Evolutionary conservation across 163 green algal genomes (phyloP).

Genomic region (Chloromonas sp.): DNA sequence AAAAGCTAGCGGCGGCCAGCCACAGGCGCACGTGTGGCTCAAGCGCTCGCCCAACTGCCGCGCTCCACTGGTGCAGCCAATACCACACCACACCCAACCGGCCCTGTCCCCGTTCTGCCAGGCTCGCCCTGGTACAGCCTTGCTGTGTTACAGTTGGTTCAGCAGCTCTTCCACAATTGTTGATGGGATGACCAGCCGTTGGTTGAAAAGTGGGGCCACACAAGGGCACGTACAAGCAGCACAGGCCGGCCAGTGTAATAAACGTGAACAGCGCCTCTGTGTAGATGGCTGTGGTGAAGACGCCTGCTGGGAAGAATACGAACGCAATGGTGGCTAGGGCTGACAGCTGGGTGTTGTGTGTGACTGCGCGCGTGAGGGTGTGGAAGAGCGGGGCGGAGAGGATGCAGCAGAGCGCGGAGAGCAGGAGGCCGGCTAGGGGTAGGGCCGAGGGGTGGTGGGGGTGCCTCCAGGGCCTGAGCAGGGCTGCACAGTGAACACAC

Average conservation of each 20-base stretch:
- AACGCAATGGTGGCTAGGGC: conserved; percentile 61
- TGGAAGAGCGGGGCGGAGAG: conserved; percentile 26
- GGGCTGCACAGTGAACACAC: neutral
- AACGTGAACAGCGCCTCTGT: conserved; percentile 76
- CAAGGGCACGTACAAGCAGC: conserved; percentile 31
- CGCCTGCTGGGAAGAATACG: conserved; percentile 65
- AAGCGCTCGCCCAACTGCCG: neutral
- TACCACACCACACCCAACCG: too few relatives aligned
- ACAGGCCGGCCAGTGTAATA: conserved; percentile 56
- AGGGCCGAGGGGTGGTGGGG: neutral
- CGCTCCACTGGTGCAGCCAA: neutral
- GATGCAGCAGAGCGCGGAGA: conserved; percentile 43
- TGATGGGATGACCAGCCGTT: too few relatives aligned
- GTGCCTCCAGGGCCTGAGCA: conserved; percentile 4
- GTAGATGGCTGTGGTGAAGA: conserved; percentile 82
- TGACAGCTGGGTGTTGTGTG: conserved; percentile 37
- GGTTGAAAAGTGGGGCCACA: too few relatives aligned
- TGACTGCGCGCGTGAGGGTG: conserved; percentile 30
- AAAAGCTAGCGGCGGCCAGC: conserved; percentile 29
- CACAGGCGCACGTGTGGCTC: conserved; percentile 3
- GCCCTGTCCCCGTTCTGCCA: too few relatives aligned
- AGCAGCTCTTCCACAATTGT: too few relatives aligned
- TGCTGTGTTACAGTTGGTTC: too few relatives aligned
- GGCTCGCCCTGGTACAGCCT: too few relatives aligned
- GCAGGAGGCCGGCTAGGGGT: conserved; percentile 20